A percentile compares a stretch with the other conserved stretches of the same genome.
These are phyloP conservation scores for Petunia hybrid DNA, from an alignment of 305 asterid genomes.

Conservation along the genomic window DNA sequence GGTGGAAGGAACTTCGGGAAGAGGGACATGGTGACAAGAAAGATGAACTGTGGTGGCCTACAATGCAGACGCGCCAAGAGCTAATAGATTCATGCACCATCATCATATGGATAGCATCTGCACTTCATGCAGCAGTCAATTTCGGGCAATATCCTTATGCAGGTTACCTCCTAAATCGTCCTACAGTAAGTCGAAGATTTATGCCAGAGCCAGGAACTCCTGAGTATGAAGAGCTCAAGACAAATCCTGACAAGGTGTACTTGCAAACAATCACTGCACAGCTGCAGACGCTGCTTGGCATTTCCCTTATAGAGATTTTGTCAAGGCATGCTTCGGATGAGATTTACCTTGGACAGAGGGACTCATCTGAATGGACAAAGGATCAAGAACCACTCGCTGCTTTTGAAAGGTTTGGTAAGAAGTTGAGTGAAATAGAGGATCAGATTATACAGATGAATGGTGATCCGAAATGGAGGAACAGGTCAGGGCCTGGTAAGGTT, in stretches of 20 bases:
- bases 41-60: constrained; percentile 39
- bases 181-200: constrained; percentile 36
- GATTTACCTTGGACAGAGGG: constrained; percentile 34
- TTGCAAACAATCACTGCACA: constrained; percentile 34
- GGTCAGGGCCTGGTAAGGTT: constrained; percentile 72
- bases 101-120: constrained; percentile 35
- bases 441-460: no score
- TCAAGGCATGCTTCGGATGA: constrained; percentile 36
- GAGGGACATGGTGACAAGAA: constrained; percentile 36
- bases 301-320: constrained; percentile 34
- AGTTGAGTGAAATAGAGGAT: constrained; percentile 59
- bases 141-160: constrained; percentile 35
- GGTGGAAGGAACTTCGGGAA: constrained; percentile 36
- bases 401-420: constrained; percentile 58
- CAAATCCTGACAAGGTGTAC: constrained; percentile 32
- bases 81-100: constrained; percentile 32
- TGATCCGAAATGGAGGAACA: constrained; percentile 61
- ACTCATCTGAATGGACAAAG: constrained; percentile 32
- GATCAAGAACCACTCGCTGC: no score
- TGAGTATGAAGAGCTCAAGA: constrained; percentile 31
- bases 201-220: constrained; percentile 37
- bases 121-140: constrained; percentile 39
- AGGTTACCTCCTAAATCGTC: constrained; percentile 32
- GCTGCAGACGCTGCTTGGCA: constrained; percentile 32
- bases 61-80: constrained; percentile 26